These are phyloP conservation scores for Medicago lupulina DNA, from an alignment of 306 rosid species.

Conservation along the genomic window DNA sequence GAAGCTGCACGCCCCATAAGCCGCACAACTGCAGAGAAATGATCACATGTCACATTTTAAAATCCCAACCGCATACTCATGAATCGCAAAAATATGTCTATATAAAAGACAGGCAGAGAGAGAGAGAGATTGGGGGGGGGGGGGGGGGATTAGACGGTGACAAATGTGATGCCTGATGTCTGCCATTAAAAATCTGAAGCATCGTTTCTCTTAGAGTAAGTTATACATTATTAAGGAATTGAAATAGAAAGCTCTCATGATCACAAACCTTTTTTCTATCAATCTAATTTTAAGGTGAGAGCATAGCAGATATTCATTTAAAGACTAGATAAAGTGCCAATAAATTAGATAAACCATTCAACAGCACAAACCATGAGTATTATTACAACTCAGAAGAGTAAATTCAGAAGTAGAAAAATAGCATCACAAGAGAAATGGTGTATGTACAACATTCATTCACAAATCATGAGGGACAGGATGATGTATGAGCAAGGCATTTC, in stretches of 20 bases:
- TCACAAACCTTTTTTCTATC: neutral
- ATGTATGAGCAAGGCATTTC: neutral
- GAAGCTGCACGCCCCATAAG: constrained; percentile 99
- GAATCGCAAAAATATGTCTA: neutral
- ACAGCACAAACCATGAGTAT: neutral
- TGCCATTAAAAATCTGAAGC: neutral
- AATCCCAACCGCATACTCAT: neutral
- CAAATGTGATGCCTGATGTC: neutral
- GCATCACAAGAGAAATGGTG: neutral
- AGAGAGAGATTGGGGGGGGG: neutral
- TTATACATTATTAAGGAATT: constrained; percentile 12
- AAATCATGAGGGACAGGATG: neutral
- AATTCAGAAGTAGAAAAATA: neutral
- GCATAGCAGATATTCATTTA: constrained; percentile 20
- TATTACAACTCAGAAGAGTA: neutral
- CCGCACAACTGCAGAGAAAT: constrained; percentile 83
- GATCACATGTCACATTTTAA: constrained; percentile 3
- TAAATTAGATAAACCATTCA: constrained; percentile 11
- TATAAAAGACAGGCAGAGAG: neutral
- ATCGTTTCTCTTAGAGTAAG: neutral
- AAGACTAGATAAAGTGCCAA: constrained; percentile 4
- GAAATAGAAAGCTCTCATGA: neutral
- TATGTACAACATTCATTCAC: neutral
- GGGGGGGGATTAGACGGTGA: constrained; percentile 1
- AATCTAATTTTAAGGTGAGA: constrained; percentile 24